phyloP scores from a whole-genome alignment of 2,329 filamentous ascomycete species.

The Colletotrichum destructivum region DNA sequence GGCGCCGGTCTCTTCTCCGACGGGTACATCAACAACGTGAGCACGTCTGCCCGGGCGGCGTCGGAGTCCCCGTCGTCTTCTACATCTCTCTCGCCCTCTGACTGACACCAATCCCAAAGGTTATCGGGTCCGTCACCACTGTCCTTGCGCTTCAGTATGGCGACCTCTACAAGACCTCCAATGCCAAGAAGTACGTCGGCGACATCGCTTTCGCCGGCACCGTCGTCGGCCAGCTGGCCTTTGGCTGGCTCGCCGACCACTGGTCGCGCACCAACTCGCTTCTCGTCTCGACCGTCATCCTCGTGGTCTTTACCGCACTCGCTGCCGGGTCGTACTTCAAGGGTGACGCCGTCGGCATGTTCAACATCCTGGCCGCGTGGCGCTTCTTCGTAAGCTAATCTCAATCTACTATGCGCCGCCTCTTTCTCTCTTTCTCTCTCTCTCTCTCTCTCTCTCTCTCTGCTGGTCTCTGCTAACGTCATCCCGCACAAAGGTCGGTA shows the following conservation, averaged over 20 bases:
- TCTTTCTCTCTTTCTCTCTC: no score
- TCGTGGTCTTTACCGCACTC: slow-evolving; percentile 88
- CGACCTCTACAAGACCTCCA: slow-evolving; percentile 76
- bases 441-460: no score
- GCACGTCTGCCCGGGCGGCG: slow-evolving; percentile 33
- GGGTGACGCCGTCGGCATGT: slow-evolving; percentile 78
- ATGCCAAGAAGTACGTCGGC: slow-evolving; percentile 80
- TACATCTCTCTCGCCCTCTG: background rate
- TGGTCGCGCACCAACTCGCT: slow-evolving; percentile 89
- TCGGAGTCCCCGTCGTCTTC: background rate
- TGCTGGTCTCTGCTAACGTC: slow-evolving; percentile 19
- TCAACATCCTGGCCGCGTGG: slow-evolving; percentile 84
- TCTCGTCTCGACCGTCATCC: slow-evolving; percentile 83
- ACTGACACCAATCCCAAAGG: slow-evolving; percentile 58
- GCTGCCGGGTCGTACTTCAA: slow-evolving; percentile 83
- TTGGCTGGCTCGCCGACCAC: slow-evolving; percentile 86
- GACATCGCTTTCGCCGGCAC: slow-evolving; percentile 91
- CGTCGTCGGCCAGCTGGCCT: slow-evolving; percentile 84
- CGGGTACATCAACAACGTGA: slow-evolving; percentile 90
- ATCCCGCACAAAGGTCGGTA: slow-evolving; percentile 13
- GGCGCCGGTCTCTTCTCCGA: slow-evolving; percentile 93
- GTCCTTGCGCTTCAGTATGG: slow-evolving; percentile 80
- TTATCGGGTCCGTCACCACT: slow-evolving; percentile 90
- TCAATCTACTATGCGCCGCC: no score
- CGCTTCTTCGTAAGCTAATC: slow-evolving; percentile 79